Conservation (phyloP, 2,329 filamentous ascomycete genomes). For the Cladosporium velox region DNA sequence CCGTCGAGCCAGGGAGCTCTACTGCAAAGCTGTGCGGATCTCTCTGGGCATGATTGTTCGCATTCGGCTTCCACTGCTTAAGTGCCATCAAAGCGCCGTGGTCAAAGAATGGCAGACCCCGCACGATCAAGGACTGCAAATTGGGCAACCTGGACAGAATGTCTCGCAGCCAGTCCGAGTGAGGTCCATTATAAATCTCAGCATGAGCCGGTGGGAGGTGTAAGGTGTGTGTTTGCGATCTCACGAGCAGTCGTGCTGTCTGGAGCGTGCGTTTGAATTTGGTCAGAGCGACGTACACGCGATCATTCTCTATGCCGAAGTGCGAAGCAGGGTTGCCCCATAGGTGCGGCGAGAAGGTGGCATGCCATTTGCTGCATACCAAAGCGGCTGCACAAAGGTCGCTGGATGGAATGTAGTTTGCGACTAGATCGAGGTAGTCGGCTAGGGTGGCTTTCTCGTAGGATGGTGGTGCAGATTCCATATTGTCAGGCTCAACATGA, state of each 20-base stretch:
- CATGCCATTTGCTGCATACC: slow-evolving; percentile 60
- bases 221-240: slow-evolving; percentile 62
- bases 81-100: slow-evolving; percentile 52
- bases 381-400: slow-evolving; percentile 59
- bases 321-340: slow-evolving; percentile 66
- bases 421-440: slow-evolving; percentile 59
- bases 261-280: slow-evolving; percentile 60
- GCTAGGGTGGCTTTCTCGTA: slow-evolving; percentile 59
- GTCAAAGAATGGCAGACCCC: slow-evolving; percentile 62
- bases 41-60: slow-evolving; percentile 24
- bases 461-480: slow-evolving; percentile 62
- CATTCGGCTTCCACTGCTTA: slow-evolving; percentile 42
- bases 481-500: slow-evolving; percentile 31
- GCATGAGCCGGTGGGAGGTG: slow-evolving; percentile 62
- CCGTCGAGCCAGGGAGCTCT: slow-evolving; percentile 39
- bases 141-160: slow-evolving; percentile 59
- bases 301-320: slow-evolving; percentile 62
- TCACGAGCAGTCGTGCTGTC: slow-evolving; percentile 54
- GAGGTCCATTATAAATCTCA: slow-evolving; percentile 62
- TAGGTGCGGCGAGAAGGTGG: slow-evolving; percentile 59
- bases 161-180: slow-evolving; percentile 61
- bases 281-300: slow-evolving; percentile 62
- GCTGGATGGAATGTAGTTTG: slow-evolving; percentile 57
- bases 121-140: slow-evolving; percentile 61
- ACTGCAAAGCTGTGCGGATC: slow-evolving; percentile 26